Base-by-base conservation (phyloP, 139 green algal species). In the Haematococcus lacustris region DNA sequence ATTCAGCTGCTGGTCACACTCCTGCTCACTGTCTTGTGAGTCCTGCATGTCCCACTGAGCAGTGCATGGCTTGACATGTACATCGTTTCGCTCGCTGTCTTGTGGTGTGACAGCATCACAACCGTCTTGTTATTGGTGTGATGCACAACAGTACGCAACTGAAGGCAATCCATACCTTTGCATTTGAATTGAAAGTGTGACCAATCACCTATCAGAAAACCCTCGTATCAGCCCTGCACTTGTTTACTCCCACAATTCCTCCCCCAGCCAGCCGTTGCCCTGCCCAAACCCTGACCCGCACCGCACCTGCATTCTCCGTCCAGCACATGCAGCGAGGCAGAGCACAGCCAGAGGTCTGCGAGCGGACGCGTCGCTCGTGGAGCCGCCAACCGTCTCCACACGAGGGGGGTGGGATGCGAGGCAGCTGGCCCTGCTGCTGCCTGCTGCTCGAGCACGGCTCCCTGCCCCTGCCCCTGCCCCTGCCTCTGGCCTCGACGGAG, bases 311-410 rank as follows among this genome's bases (percentile, higher is more conserved):
- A 86, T 28, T 92, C 84, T 3, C 80, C 80, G 50, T 85, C 80
- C 63, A 90, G 70, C 41, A 92, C 38, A 35, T 51, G 59, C 71
- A 87, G 65, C 37, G 51, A 73, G 1, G 79, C 68, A 1, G 78
- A 89, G 50, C 72, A 78, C 37, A 93, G 82, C 88, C 88, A 93
- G 51, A 77, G 64, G 66, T 93, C 88, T 0, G 7, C 26, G 1
- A 40, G 32, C 1, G 84, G 87, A 23, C 88, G 78, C 17, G 80
- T 64, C 13, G 73, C 25, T 26, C 82, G 76, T 0, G 88, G 87
- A 1, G 84, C 66, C 0, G 77, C 80, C 40, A 61, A 70, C 62
- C 37, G 69, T 59, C 38, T 51, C 32, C 39, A 23, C 51, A 47
- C 30, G 3, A 66, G 50, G 28, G 38, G 66, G 4, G 33, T 3